phyloP scores from a whole-genome alignment of 495 filamentous ascomycete genomes.

The Aspergillus biplanus region DNA sequence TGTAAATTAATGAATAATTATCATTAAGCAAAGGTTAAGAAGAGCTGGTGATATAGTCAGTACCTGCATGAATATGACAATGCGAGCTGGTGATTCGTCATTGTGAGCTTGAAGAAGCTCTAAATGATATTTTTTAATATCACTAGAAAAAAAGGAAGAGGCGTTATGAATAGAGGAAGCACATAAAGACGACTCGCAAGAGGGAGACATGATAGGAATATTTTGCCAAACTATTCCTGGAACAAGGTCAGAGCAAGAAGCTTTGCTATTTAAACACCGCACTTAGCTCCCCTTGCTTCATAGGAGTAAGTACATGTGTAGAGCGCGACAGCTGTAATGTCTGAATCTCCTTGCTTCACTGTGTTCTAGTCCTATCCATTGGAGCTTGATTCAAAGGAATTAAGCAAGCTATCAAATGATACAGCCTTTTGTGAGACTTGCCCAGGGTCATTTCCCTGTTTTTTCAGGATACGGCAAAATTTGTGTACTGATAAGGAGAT shows the following conservation, averaged over 20 bases:
- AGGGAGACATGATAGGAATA: not conserved
- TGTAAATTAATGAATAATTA: constrained; percentile 75
- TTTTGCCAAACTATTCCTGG: not conserved
- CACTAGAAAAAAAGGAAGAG: not conserved
- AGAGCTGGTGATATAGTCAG: constrained; percentile 72
- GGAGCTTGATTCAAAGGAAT: not conserved
- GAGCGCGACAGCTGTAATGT: not conserved
- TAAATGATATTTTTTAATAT: constrained; percentile 2
- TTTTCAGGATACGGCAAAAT: not conserved
- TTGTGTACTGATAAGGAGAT: not conserved
- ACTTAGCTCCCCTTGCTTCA: not conserved
- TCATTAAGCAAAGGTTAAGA: constrained; percentile 70
- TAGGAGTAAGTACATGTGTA: not conserved
- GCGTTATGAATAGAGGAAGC: not conserved
- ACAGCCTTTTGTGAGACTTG: not conserved
- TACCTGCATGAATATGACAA: constrained; percentile 79
- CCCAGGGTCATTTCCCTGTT: not conserved
- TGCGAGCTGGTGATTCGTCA: constrained; percentile 41
- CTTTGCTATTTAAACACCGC: not conserved
- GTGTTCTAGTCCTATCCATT: not conserved
- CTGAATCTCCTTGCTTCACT: not conserved
- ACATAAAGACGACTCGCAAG: not conserved
- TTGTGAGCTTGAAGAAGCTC: not conserved
- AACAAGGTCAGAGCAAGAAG: not conserved
- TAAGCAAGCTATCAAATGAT: not conserved